Base-by-base conservation (phyloP, 2,329 filamentous ascomycete species). In the Colletotrichum navitas region DNA sequence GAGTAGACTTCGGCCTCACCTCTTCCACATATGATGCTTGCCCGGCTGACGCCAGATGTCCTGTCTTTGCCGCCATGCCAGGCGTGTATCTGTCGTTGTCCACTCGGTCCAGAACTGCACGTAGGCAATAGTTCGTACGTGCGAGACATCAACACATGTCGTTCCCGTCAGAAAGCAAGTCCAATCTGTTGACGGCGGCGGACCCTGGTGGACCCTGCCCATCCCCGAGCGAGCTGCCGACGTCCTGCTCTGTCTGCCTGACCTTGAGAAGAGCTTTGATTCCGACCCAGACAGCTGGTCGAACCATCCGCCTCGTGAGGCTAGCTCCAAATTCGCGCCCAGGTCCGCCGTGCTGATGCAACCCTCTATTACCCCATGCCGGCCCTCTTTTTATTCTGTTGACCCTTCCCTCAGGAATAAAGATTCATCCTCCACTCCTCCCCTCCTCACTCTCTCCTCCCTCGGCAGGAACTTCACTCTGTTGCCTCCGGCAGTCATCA, bases 401-500 rank as follows among this genome's bases (percentile, higher is more conserved):
- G 52, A 56, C 65, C 65, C 49, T 49, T 54, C 49, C 59, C 59
- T 47, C 39, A 63, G 43, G 65, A 63, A 71, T 71, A 71, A 68
- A 71, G 68, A 68, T 68, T 47, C 59, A 45, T 24, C 65, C 39
- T 71, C 68, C 59, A 68, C 68, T 71, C 55, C 68, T 63, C 59
- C 64, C 64, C 59, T 66, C 65, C 64, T 71, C 65, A 41, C 39
- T 34, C 45, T 60, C 32, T 64, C 70, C 58, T 47, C 32, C 47
- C 52, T 66, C 62, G 62, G 45, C 52, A 74, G 70, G 72, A 63
- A 73, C 21, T 45, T 62, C 34, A 16, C 51, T 66, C 61, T 72
- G 70, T 74, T 72, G 55, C 47, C 70, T 69, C 65, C 66, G 72
- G 65, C 69, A 73, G 56, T 72, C 62, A 72, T 41, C 61, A 74